Base-by-base conservation (phyloP, 148 eudicot genomes). In the Oxyria digyna region DNA sequence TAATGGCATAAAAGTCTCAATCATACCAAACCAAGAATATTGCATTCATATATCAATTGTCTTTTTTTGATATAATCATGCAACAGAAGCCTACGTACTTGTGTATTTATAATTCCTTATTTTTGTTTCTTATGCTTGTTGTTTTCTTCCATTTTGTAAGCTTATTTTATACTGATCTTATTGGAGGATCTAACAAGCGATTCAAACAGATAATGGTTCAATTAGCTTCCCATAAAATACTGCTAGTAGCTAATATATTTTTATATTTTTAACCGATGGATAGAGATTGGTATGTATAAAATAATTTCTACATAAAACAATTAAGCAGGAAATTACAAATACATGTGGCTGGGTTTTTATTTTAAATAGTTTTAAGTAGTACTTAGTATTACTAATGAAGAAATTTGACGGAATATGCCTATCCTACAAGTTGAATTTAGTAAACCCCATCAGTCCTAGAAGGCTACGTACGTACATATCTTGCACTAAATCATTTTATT, bases 61-160 rank as follows among this genome's bases (percentile, higher is more conserved):
- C 38, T 20, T 14, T 14, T 59, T 29, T 59, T 29, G 38, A 27
- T 29, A 29, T 59, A 59, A 29, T 59, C 37, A 59, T 59, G 37
- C 65, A 59, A 14, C 65, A 31, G 6, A 26, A 57, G 29, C 35
- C 8, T 14, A 27, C 35, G 21, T 59, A 59, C 35, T 5, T 6
- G 15, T 59, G 20, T 59, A 59, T 59, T 27, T 59, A 59, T 59
- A 59, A 59, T 59, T 59, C 38, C 38, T 59, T 59, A 20, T 27
- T 14, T 59, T 59, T 59, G 65, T 59, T 59, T 59, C 37, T 59
- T 59, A 59, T 59, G 65, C 3, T 59, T 59, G 65, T 59, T 59
- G 35, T 57, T 29, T 59, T 29, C 65, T 59, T 8, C 38, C 8
- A 24, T 55, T 55, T 26, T 14, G 15, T 59, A 35, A 37, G 31